Evolutionary conservation across 805 yeast genomes (phyloP).

Genomic region (Candida verbasci): DNA sequence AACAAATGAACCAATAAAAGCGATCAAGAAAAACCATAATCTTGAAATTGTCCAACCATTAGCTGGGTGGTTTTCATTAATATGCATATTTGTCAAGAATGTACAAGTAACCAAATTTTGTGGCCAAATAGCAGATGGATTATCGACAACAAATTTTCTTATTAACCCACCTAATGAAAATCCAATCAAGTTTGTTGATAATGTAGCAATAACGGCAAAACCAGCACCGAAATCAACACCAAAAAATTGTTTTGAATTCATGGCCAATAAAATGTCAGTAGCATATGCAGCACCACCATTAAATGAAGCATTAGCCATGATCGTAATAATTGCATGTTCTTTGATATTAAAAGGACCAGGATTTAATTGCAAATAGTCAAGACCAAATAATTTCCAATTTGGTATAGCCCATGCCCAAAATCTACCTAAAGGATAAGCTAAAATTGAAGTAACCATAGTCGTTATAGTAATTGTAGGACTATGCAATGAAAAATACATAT

Average conservation of each 20-base stretch:
- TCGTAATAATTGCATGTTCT: slow-evolving; percentile 55
- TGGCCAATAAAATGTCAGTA: slow-evolving; percentile 52
- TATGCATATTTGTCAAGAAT: slow-evolving; percentile 49
- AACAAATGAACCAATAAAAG: slow-evolving; percentile 35
- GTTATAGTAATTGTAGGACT: slow-evolving; percentile 50
- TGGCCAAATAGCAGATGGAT: slow-evolving; percentile 73
- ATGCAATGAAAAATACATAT: slow-evolving; percentile 55
- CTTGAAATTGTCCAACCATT: slow-evolving; percentile 61
- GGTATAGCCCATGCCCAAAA: slow-evolving; percentile 39
- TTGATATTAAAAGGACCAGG: slow-evolving; percentile 62
- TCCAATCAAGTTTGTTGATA: slow-evolving; percentile 60
- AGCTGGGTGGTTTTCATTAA: slow-evolving; percentile 47
- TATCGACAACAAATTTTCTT: slow-evolving; percentile 55
- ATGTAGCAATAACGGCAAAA: slow-evolving; percentile 45
- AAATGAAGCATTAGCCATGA: slow-evolving; percentile 46
- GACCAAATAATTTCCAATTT: slow-evolving; percentile 29
- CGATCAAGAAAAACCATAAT: slow-evolving; percentile 42
- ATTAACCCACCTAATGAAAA: slow-evolving; percentile 64
- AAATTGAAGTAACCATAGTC: slow-evolving; percentile 52
- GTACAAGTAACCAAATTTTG: slow-evolving; percentile 56
- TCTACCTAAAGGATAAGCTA: slow-evolving; percentile 58
- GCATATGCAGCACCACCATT: slow-evolving; percentile 48
- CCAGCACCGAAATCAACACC: slow-evolving; percentile 46
- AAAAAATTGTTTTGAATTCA: slow-evolving; percentile 40
- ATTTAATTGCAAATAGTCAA: slow-evolving; percentile 32